Base-by-base conservation (phyloP, 1,284 basidiomycete species). In the Ceratobasidium sp. region DNA sequence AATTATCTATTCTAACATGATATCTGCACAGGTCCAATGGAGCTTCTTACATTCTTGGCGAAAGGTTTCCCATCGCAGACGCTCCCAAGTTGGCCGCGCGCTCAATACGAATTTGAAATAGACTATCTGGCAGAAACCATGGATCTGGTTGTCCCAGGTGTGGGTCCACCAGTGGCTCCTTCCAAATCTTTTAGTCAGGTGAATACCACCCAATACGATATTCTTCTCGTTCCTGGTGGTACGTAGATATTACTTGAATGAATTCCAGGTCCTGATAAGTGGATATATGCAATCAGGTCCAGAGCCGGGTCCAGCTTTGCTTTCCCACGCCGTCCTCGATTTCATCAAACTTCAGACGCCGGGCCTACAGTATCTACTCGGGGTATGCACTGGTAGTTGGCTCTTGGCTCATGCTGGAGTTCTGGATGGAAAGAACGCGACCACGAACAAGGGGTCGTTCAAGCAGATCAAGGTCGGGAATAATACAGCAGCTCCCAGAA, bases 151-250 rank as follows among this genome's bases (percentile, higher is more conserved):
- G 22, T 49, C 22, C 45, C 45, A 13, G 22, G 13, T 10, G 45
- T 25, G 20, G 45, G 45, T 8, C 45, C 45, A 7, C 8, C 45
- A 10, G 20, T 49, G 20, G 8, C 20, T 49, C 45, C 45, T 10
- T 10, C 45, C 10, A 49, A 49, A 49, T 10, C 45, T 8, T 49
- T n/a, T 49, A 49, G 45, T 20, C 15, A 49, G 20, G 45, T 49
- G 7, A 50, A 55, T 17, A 45, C 62, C n/a, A 27, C 35, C n/a
- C 58, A 70, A 49, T 67, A 68, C 31, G 69, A 70, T 32, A 52
- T 70, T 0, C n/a, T 67, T 25, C 53, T 45, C 38, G 58, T 70
- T 65, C 69, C 69, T 29, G 69, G 60, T 6, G 69, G 69, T 70
- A 32, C 15, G 69, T 15, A n/a, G 25, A 40, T 40, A 40, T 17